Evolutionary conservation across 192 early-diverging fungal genomes (phyloP).

Genomic region (Coemansia sp.): DNA sequence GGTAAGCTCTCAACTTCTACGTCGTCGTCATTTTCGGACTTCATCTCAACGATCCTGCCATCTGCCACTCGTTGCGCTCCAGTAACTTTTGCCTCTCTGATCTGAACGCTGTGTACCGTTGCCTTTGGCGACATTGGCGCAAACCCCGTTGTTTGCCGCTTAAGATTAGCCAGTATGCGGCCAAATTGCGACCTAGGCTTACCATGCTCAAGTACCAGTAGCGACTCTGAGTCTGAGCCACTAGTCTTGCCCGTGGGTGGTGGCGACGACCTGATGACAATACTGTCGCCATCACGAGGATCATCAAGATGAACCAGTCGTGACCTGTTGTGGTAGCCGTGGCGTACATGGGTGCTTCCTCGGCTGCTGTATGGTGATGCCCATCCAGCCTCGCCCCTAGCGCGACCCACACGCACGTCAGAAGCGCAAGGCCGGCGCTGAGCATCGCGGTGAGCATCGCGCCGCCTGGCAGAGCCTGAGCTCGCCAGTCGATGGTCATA

Average conservation of each 20-base stretch:
- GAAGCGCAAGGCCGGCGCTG: constrained; percentile 10
- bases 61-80: background rate
- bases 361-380: background rate
- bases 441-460: background rate
- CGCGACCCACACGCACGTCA: background rate
- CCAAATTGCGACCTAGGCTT: constrained; percentile 53
- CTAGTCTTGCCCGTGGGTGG: background rate
- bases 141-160: constrained; percentile 15
- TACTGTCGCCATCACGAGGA: constrained; percentile 34
- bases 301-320: constrained; percentile 31
- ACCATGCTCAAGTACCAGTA: background rate
- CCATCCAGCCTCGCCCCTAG: background rate
- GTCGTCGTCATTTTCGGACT: background rate
- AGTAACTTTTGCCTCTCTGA: background rate
- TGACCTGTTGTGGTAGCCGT: constrained; percentile 5
- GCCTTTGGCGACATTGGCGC: background rate
- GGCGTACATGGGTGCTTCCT: background rate
- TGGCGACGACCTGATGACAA: constrained; percentile 10
- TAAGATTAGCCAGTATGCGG: constrained; percentile 49
- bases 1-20: background rate
- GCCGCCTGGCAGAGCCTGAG: background rate
- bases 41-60: background rate
- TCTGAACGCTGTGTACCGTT: background rate
- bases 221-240: constrained; percentile 22
- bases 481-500: constrained; percentile 2